Percentiles rank a stretch among this genome's conserved stretches.
Conservation (phyloP, 192 early-diverging fungal genomes). For the Backusella macrospora region DNA sequence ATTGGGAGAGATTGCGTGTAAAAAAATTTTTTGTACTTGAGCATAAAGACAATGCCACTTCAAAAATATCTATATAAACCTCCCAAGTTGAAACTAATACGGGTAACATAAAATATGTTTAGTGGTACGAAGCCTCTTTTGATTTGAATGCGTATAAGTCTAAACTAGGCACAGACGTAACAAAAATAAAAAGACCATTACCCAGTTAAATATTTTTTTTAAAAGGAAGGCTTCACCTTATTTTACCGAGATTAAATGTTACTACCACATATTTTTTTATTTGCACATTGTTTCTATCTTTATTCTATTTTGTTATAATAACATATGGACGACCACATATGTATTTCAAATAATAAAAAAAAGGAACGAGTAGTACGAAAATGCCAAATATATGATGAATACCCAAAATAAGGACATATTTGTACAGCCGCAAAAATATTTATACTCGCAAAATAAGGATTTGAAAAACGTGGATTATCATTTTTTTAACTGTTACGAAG, state of each 20-base stretch:
- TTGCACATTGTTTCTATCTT: too few relatives aligned
- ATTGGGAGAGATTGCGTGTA: background rate
- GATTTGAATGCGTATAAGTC: background rate
- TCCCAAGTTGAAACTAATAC: background rate
- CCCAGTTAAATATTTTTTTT: background rate
- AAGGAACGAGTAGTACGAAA: background rate
- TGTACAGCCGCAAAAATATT: constrained; percentile 2
- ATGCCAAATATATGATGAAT: constrained; percentile 1
- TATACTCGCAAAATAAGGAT: background rate
- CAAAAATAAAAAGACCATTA: background rate
- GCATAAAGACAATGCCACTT: too few relatives aligned
- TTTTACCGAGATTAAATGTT: background rate
- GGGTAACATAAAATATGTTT: background rate
- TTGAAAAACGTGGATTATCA: background rate
- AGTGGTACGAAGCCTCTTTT: background rate
- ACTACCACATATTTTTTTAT: background rate
- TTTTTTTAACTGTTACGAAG: background rate
- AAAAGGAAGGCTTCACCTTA: background rate
- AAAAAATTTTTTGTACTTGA: background rate
- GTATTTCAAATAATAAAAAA: background rate
- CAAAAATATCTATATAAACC: too few relatives aligned
- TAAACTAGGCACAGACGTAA: background rate
- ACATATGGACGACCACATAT: background rate
- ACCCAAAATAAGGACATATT: constrained; percentile 12
- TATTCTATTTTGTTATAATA: too few relatives aligned